Base-by-base conservation (phyloP, 805 yeast species). In the Ogataea allantospora region DNA sequence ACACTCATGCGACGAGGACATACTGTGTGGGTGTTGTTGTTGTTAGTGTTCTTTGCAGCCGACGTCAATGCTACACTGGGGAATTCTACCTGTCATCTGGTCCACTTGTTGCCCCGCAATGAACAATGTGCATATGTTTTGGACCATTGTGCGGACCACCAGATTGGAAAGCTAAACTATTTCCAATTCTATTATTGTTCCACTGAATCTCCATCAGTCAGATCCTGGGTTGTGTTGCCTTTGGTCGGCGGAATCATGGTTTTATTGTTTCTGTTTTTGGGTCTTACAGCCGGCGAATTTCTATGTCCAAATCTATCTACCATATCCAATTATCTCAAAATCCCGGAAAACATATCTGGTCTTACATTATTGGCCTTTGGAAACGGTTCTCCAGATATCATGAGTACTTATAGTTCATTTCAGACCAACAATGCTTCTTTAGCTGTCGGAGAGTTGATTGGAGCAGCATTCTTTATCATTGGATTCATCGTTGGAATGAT, bases 361-460 rank as follows among this genome's bases (percentile, higher is more conserved):
- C 73, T 93, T 49, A 89, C 97, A 0, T 64, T 91, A 13, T 64
- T 91, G 43, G 96, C 98, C 0, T 72, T 91, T 47, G 99, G 97
- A 1, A 91, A 91, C 60, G 95, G 96, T 1, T 73, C 95, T 0
- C 96, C 97, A 0, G 99, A 91, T 60, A 80, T 91, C 2, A 70
- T 89, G 34, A 77, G 89, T 34, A 88, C 96, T 0, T 87, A 81
- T 53, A 80, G 82, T 29, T 95, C 97, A 1, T 75, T 93, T 71
- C 70, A 69, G 11, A 64, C 79, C 0, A 81, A 76, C 9, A 77
- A 83, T 11, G 78, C 81, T 0, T 74, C 87, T 0, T 65, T 91
- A 55, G 97, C 98, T 0, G 63, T 91, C 6, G 93, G 96, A 1
- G 97, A 89, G 57, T 66, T 91, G n/a, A 62, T 88, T 21, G 98